Conservation (phyloP, 2,329 filamentous ascomycete genomes). For the Capronia coronata region DNA sequence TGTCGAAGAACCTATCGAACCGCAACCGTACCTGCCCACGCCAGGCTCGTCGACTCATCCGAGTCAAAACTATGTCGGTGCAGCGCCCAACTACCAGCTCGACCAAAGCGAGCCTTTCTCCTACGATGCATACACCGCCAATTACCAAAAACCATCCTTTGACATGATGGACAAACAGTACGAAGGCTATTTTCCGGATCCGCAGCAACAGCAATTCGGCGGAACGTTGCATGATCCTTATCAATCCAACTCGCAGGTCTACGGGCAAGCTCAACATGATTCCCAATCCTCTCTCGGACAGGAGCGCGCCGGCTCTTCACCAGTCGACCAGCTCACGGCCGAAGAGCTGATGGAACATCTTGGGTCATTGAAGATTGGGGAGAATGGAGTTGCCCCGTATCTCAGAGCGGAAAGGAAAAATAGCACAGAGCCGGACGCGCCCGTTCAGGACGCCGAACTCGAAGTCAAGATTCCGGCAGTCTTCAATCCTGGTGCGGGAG, state of each 20-base stretch:
- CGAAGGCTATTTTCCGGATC: constrained; percentile 15
- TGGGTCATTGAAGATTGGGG: constrained; percentile 79
- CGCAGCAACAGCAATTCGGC: constrained; percentile 12
- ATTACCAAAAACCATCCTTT: constrained; percentile 17
- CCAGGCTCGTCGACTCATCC: constrained; percentile 9
- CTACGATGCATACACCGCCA: constrained; percentile 18
- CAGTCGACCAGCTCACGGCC: constrained; percentile 58
- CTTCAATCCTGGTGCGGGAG: constrained; percentile 61
- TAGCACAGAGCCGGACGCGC: constrained; percentile 48
- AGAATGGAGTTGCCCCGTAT: constrained; percentile 81
- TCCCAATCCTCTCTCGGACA: constrained; percentile 4
- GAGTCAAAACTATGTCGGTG: constrained; percentile 16
- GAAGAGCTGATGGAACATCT: constrained; percentile 72
- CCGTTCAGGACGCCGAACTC: constrained; percentile 63
- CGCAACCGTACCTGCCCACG: constrained; percentile 9
- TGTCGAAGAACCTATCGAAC: constrained; percentile 8
- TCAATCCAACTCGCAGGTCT: constrained; percentile 8
- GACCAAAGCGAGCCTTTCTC: constrained; percentile 11
- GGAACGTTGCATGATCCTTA: constrained; percentile 13
- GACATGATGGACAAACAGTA: constrained; percentile 12
- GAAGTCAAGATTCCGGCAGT: constrained; percentile 61
- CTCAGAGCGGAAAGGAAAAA: constrained; percentile 59
- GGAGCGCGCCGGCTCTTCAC: constrained; percentile 28
- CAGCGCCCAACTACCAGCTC: constrained; percentile 9
- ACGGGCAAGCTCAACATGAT: constrained; percentile 13